Evolutionary conservation across 2,329 filamentous ascomycete species (phyloP), one percentile per base, ranked within the genome.

Genomic region (Escovopsis sp.): DNA sequence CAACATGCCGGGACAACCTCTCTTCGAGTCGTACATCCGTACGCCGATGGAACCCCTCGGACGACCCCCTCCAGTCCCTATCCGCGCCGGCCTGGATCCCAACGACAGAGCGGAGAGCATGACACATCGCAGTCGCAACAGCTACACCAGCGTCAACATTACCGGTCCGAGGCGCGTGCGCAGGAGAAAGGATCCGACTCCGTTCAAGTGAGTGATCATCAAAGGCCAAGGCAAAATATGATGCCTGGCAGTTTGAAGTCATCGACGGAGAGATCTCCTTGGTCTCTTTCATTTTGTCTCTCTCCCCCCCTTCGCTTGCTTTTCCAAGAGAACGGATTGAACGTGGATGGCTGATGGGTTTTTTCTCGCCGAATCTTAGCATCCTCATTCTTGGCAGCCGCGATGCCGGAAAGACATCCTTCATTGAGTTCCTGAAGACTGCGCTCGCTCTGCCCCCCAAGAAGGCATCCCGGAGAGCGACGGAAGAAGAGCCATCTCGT

Each of bases 151-250:
- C 62, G 92, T 88, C 45, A 94, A 84, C 65, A 76, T 94, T 62
- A 94, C 94, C 64, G 94, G 81, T 57, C 88, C 90, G 43, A 77
- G 90, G 45, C 77, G 87, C 53, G 79, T 96, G 45, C 78, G 90
- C 49, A 80, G 88, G 65, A 79, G 90, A 63, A 96, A 94, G 67
- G 90, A 98, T 53, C 90, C 90, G 8, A 94, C 88, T 10, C 86
- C 90, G 1, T 94, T 96, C 72, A 98, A 98, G 88, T 96, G 66
- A 72, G 86, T 72, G 19, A n/a, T n/a, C n/a, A n/a, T n/a, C n/a
- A n/a, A n/a, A n/a, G n/a, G n/a, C n/a, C n/a, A n/a, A n/a, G n/a
- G n/a, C n/a, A n/a, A n/a, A n/a, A n/a, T n/a, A n/a, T n/a, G n/a
- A n/a, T n/a, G n/a, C n/a, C n/a, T n/a, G n/a, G n/a, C n/a, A n/a